These are phyloP conservation scores for Rhodotorula taiwanensis DNA, from an alignment of 768 basidiomycete genomes.

Conservation along the genomic window DNA sequence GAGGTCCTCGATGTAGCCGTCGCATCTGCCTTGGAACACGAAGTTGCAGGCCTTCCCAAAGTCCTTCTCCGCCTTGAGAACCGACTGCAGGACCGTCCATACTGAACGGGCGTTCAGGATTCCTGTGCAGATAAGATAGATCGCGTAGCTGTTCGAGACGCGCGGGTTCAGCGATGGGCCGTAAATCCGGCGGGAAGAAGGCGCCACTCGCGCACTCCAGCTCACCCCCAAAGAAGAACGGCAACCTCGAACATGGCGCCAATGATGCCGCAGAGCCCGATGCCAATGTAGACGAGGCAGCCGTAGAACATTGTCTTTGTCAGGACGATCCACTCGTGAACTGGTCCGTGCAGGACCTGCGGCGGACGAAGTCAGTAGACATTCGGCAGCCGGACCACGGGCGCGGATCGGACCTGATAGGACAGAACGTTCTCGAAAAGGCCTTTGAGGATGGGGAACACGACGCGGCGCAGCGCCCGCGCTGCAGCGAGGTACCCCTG, in stretches of 20 bases:
- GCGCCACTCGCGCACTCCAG: too few relatives aligned
- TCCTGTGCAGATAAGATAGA: conserved; percentile 1
- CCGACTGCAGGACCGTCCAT: background rate
- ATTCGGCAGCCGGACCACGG: background rate
- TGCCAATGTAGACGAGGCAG: background rate
- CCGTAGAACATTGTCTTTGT: conserved; percentile 12
- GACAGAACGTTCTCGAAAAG: background rate
- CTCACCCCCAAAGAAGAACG: conserved; percentile 4
- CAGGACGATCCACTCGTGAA: conserved; percentile 13
- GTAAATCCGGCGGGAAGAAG: background rate
- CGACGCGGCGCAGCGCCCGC: background rate
- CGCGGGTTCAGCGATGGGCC: too few relatives aligned
- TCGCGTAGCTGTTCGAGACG: background rate
- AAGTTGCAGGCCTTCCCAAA: conserved; percentile 7
- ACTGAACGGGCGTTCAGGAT: background rate
- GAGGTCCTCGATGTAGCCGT: conserved; percentile 1
- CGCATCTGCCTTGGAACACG: conserved; percentile 4
- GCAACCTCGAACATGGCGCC: conserved; percentile 7
- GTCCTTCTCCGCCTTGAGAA: background rate
- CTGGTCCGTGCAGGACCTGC: background rate
- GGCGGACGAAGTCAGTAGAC: background rate
- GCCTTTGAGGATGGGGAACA: conserved; percentile 6
- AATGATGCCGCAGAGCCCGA: conserved; percentile 7
- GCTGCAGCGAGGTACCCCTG: conserved; percentile 7
- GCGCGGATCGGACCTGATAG: background rate